A percentile compares a stretch with the other conserved stretches of the same genome.
phyloP scores from a whole-genome alignment of 495 filamentous ascomycete species.

The Podospora sp. region DNA sequence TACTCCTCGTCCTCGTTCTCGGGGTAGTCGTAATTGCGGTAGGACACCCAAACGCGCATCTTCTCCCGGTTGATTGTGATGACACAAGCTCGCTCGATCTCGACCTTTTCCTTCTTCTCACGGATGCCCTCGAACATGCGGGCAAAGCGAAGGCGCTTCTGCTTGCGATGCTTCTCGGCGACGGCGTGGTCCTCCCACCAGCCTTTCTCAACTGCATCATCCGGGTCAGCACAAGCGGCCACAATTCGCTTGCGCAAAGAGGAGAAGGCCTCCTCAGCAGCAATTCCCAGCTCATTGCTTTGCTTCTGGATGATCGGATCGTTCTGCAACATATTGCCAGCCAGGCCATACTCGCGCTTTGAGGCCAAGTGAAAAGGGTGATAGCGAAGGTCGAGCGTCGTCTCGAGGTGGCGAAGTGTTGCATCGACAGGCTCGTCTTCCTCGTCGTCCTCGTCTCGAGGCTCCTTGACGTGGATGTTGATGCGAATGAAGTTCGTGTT shows the following conservation, averaged over 20 bases:
- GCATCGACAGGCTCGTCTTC: neutral
- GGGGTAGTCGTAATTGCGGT: neutral
- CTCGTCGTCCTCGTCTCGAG: neutral
- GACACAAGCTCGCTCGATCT: neutral
- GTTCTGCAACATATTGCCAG: conserved; percentile 19
- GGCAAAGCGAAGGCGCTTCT: conserved; percentile 12
- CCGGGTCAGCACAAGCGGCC: conserved; percentile 15
- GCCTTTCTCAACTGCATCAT: conserved; percentile 11
- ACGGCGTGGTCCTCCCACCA: conserved; percentile 30
- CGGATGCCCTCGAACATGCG: conserved; percentile 12
- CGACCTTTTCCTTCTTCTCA: neutral
- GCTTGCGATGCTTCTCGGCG: conserved; percentile 23
- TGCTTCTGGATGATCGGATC: conserved; percentile 23
- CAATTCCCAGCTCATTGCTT: conserved; percentile 13
- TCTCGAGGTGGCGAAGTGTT: conserved; percentile 28
- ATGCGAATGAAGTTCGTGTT: conserved; percentile 31
- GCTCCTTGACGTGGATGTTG: conserved; percentile 27
- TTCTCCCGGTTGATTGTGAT: neutral
- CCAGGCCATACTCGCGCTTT: neutral
- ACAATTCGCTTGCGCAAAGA: conserved; percentile 26
- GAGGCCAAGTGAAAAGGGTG: conserved; percentile 17
- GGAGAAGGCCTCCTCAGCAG: conserved; percentile 14
- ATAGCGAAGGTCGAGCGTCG: conserved; percentile 34
- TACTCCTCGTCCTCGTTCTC: neutral
- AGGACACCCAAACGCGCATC: neutral